These are phyloP conservation scores for Ammopiptanthus mongolicus DNA, from an alignment of 306 rosid genomes.

Conservation along the genomic window DNA sequence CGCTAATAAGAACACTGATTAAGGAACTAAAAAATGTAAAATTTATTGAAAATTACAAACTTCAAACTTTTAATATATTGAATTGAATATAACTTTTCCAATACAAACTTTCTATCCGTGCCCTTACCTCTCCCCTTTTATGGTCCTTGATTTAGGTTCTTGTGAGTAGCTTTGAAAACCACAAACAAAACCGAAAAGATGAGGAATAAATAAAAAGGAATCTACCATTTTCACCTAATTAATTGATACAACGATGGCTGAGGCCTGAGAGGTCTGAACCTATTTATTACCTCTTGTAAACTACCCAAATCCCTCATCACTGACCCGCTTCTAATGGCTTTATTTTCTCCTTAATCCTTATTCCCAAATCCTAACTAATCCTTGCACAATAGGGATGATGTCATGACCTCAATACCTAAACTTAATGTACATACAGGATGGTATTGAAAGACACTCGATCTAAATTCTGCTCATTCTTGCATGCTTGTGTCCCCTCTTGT, in stretches of 20 bases:
- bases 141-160: not conserved
- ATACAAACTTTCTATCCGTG: no score
- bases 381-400: slow-evolving; percentile 2
- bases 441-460: not conserved
- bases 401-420: slow-evolving; percentile 11
- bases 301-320: not conserved
- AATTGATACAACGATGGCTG: not conserved
- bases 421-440: slow-evolving; percentile 17
- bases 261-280: not conserved
- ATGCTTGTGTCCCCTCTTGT: not conserved
- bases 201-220: not conserved
- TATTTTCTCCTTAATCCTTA: not conserved
- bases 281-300: not conserved
- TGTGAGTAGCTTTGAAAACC: not conserved
- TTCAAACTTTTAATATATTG: no score
- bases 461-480: slow-evolving; percentile 9
- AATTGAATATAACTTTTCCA: no score
- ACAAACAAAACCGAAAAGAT: not conserved
- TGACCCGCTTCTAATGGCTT: not conserved
- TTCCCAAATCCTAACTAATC: slow-evolving; percentile 14
- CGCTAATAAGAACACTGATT: no score
- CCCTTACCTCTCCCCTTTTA: no score
- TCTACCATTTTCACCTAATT: not conserved
- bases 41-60: no score
- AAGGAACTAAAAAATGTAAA: no score